These are phyloP conservation scores for Lyophyllum atratum DNA, from an alignment of 768 basidiomycete species.

Conservation along the genomic window DNA sequence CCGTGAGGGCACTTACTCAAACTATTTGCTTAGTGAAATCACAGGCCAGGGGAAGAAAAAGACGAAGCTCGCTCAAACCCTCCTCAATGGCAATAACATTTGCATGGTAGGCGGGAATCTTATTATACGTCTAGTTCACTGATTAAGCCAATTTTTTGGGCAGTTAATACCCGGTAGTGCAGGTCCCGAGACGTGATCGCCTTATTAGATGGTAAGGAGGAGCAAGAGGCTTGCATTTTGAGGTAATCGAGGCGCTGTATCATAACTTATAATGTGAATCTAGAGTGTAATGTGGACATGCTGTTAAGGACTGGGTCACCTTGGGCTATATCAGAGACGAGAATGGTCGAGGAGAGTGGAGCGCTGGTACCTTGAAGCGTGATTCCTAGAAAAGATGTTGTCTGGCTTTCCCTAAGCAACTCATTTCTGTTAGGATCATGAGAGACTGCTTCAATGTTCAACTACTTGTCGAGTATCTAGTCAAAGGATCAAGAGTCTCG, in stretches of 20 bases:
- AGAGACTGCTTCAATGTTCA: slow-evolving; percentile 9
- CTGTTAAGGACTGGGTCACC: slow-evolving; percentile 8
- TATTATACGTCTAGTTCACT: background rate
- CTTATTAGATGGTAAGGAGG: background rate
- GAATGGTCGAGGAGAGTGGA: background rate
- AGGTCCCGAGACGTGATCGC: slow-evolving; percentile 49
- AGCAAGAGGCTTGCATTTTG: background rate
- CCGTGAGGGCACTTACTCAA: background rate
- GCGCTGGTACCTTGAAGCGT: slow-evolving; percentile 6
- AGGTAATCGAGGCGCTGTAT: background rate
- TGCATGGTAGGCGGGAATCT: slow-evolving; percentile 74
- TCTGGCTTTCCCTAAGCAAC: slow-evolving; percentile 12
- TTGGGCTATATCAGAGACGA: background rate
- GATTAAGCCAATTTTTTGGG: slow-evolving; percentile 2
- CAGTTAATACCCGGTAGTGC: slow-evolving; percentile 73
- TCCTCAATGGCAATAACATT: slow-evolving; percentile 94
- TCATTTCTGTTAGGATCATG: slow-evolving; percentile 13
- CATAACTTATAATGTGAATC: background rate
- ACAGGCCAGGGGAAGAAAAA: slow-evolving; percentile 82
- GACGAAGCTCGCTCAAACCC: slow-evolving; percentile 83
- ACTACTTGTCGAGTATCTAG: slow-evolving; percentile 13
- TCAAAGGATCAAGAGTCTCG: background rate
- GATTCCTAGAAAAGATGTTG: slow-evolving; percentile 7
- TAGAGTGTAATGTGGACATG: background rate
- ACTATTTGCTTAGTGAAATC: slow-evolving; percentile 58